Percentiles rank a stretch among this genome's conserved stretches.
Evolutionary conservation across 805 yeast species (phyloP).

Genomic region (Sugiyamaella mastotermitis): DNA sequence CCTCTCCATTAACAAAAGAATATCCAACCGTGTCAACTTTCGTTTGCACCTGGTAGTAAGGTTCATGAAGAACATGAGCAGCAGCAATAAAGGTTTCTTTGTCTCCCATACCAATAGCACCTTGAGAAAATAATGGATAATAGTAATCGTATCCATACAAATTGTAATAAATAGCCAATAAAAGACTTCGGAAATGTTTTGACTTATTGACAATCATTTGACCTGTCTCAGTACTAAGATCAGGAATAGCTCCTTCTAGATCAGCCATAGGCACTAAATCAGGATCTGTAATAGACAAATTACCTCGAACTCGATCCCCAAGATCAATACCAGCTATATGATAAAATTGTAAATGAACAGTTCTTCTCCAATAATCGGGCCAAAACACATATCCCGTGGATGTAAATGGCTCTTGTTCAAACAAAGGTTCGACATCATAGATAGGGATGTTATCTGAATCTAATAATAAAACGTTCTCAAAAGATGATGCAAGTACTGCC

Average conservation of each 20-base stretch:
- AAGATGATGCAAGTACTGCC: conserved; percentile 65
- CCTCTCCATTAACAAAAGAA: conserved; percentile 38
- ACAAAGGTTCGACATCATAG: conserved; percentile 54
- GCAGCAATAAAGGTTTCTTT: conserved; percentile 74
- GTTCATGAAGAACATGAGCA: conserved; percentile 53
- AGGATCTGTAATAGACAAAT: conserved; percentile 35
- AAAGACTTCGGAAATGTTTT: conserved; percentile 50
- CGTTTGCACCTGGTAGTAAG: conserved; percentile 47
- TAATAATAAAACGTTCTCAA: conserved; percentile 62
- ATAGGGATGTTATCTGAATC: conserved; percentile 78
- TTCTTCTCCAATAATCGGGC: conserved; percentile 89
- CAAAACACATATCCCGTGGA: conserved; percentile 52
- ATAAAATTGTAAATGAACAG: conserved; percentile 69
- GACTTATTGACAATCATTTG: conserved; percentile 55
- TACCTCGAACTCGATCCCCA: conserved; percentile 34
- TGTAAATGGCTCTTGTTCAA: conserved; percentile 50
- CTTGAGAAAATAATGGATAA: conserved; percentile 55
- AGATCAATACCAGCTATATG: conserved; percentile 56
- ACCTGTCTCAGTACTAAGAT: conserved; percentile 65
- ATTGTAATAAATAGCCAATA: conserved; percentile 61
- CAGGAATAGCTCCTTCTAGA: conserved; percentile 61
- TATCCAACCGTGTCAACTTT: conserved; percentile 35
- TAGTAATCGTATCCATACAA: conserved; percentile 54
- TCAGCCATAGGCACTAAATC: conserved; percentile 47
- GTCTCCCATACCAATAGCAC: conserved; percentile 74